phyloP scores from a whole-genome alignment of 1,284 basidiomycete genomes.

The Malassezia furfur region DNA sequence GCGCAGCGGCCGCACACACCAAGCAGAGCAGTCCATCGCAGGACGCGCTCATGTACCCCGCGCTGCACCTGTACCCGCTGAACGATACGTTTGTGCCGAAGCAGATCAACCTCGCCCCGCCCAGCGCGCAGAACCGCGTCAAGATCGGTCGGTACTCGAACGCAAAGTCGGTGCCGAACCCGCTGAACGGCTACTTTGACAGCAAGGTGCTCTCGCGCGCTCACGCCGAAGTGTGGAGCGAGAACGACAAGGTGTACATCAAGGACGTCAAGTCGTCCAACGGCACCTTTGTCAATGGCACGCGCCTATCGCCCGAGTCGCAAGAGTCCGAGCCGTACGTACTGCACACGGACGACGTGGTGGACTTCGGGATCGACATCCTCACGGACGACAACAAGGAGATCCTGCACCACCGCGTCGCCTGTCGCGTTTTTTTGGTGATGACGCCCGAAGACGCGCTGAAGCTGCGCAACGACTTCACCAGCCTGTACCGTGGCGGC shows the following conservation, averaged over 20 bases:
- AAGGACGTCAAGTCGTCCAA: constrained; percentile 97
- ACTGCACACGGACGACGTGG: constrained; percentile 85
- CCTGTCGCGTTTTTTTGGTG: constrained; percentile 81
- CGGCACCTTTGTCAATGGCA: constrained; percentile 95
- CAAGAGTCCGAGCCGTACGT: constrained; percentile 87
- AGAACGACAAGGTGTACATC: constrained; percentile 64
- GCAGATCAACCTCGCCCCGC: constrained; percentile 71
- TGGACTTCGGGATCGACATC: constrained; percentile 98
- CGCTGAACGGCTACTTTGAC: constrained; percentile 94
- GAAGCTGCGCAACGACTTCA: constrained; percentile 42
- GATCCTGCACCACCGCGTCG: constrained; percentile 95
- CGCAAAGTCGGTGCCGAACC: constrained; percentile 85
- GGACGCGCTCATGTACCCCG: constrained; percentile 37
- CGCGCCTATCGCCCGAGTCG: constrained; percentile 78
- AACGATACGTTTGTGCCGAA: constrained; percentile 95
- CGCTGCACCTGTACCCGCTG: constrained; percentile 66
- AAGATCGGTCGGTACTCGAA: constrained; percentile 99
- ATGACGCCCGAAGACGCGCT: constrained; percentile 71
- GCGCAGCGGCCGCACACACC: background rate
- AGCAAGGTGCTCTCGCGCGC: constrained; percentile 88
- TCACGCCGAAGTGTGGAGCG: constrained; percentile 97
- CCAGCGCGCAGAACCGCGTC: constrained; percentile 53
- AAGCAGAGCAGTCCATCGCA: background rate
- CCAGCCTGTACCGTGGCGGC: constrained; percentile 41
- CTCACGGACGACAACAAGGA: constrained; percentile 97